Conservation (phyloP, 2,329 filamentous ascomycete species). For the Akanthomyces dipterigenus region DNA sequence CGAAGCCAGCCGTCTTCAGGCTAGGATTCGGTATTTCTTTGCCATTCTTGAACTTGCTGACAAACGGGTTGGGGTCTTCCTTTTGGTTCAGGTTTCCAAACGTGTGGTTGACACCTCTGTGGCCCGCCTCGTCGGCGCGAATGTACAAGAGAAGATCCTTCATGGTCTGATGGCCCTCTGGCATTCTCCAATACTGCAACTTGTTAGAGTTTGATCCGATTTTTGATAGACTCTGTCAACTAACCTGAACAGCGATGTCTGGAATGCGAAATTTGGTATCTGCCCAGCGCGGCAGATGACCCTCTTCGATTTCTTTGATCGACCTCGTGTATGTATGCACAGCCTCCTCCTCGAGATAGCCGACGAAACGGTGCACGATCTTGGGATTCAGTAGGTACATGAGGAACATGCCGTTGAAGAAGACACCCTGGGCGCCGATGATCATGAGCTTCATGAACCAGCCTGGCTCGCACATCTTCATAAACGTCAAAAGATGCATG, state of each 20-base stretch:
- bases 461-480: constrained; percentile 72
- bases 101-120: constrained; percentile 94
- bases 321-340: constrained; percentile 91
- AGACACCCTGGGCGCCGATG: constrained; percentile 86
- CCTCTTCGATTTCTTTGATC: constrained; percentile 77
- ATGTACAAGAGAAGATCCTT: constrained; percentile 82
- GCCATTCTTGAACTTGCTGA: constrained; percentile 69
- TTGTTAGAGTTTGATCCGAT: constrained; percentile 6
- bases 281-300: constrained; percentile 76
- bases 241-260: constrained; percentile 68
- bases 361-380: constrained; percentile 91
- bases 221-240: constrained; percentile 6
- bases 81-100: constrained; percentile 80
- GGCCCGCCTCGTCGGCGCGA: constrained; percentile 80
- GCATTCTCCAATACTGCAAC: constrained; percentile 80
- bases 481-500: constrained; percentile 88
- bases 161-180: constrained; percentile 75
- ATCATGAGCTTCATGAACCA: constrained; percentile 91
- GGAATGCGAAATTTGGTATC: constrained; percentile 65
- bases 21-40: constrained; percentile 60
- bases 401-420: constrained; percentile 91
- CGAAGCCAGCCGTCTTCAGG: constrained; percentile 66
- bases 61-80: constrained; percentile 87
- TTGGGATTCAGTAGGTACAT: constrained; percentile 80
- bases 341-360: constrained; percentile 94